Base-by-base conservation (phyloP, 2,329 filamentous ascomycete species). In the Hymenoscyphus fraxineus region DNA sequence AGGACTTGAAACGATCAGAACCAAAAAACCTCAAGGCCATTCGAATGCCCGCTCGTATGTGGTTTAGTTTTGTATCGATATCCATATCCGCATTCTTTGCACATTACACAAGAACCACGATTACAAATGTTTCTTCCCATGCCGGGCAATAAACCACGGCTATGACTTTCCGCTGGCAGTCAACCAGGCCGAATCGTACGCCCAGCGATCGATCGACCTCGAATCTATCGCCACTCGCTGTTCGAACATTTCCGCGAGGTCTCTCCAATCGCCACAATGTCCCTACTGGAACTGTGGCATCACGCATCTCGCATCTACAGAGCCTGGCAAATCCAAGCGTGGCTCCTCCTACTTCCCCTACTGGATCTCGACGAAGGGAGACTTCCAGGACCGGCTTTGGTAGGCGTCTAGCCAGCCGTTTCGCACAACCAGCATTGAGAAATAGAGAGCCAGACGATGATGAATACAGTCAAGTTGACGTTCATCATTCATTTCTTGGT, bases 271-370 rank as follows among this genome's bases (percentile, higher is more conserved):
- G 51, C 7, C 44, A 68, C 66, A 64, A 67, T 22, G 71, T 77
- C 66, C 72, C 75, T 41, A 67, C 64, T 44, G 76, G 76, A 51
- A 76, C 75, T 55, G 75, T 79, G 12, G 71, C 72, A 15, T 75
- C 75, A 16, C 77, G 74, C 58, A 68, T 76, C 64, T 70, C 67
- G 39, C 72, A 73, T 64, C 70, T 79, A 57, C 70, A 76, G 63
- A 66, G 64, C 38, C 66, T 75, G 65, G 67, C 70, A 60, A 69
- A 70, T 62, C 64, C 67, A 32, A 51, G 27, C 22, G 16, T 40
- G n/a, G 47, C 65, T 51, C 60, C 66, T 58, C 64, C 67, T 62
- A 66, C 70, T 69, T 70, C 73, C 65, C 70, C 71, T 61, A 66
- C 68, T 65, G 65, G 74, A 65, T 69, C 70, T 68, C 62, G 65